Base-by-base conservation (phyloP, 495 filamentous ascomycete genomes). In the Hypoxylon crocopeplum region DNA sequence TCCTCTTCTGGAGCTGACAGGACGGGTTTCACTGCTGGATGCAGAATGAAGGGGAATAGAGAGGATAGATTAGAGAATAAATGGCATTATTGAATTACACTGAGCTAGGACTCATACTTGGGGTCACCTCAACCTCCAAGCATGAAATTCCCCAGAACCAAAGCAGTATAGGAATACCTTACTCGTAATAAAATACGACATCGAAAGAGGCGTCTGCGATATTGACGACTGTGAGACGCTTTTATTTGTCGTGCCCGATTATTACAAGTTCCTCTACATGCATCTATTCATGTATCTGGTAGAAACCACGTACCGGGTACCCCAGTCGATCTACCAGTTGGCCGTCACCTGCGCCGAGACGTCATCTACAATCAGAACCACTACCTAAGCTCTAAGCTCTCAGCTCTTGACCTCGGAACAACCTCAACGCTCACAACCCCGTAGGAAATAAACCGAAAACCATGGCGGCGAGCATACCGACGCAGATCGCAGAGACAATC, bases 401-500 rank as follows among this genome's bases (percentile, higher is more conserved):
- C n/a, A n/a, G n/a, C n/a, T n/a, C n/a, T 12, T 20, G n/a, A 32
- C 13, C 33, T 42, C 12, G 21, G 5, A 29, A 22, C 33, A 33
- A 16, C 36, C 16, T 21, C 25, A 13, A 22, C 17, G 32, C 6
- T 16, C 1, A 19, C 52, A 38, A 21, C 21, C 20, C 25, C 25
- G 25, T 29, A 29, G 25, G 25, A 38, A 29, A 20, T 17, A 16
- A 52, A 25, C 5, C 30, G 29, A 5, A 39, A 34, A 30, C 39
- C 16, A 79, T 79, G 75, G 56, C 71, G 2, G 59, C 67, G 38
- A 77, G 75, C 11, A 48, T 82, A 69, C 69, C 82, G 72, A 69
- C 87, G 16, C 82, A 91, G 58, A 72, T 92, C 49, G 85, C 88
- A 15, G 86, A 89, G 56, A 86, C 87, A 15, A 79, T 96, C 57